Percentiles rank a stretch among this genome's conserved stretches.
phyloP scores from a whole-genome alignment of 2,329 filamentous ascomycete genomes.

The Aspergillus floridensis region DNA sequence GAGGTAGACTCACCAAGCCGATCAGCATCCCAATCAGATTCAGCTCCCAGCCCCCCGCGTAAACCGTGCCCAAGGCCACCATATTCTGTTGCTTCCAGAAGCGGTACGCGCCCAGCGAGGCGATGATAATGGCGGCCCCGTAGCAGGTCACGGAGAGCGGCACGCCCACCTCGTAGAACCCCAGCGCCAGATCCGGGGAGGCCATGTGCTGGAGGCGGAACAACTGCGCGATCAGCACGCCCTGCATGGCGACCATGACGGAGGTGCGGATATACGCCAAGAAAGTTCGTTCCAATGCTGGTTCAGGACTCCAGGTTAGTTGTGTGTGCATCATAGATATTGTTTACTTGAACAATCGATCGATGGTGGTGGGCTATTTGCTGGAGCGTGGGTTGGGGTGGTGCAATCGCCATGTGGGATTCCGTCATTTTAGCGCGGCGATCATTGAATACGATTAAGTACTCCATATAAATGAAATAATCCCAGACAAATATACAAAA shows the following conservation, averaged over 20 bases:
- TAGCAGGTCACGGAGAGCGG: conserved; percentile 53
- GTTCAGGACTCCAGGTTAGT: not conserved
- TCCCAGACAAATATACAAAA: not conserved
- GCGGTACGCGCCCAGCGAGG: conserved; percentile 55
- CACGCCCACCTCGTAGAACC: conserved; percentile 60
- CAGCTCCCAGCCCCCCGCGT: conserved; percentile 60
- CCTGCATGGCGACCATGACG: conserved; percentile 64
- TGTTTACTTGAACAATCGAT: not conserved
- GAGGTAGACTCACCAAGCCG: conserved; percentile 46
- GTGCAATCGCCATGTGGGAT: conserved; percentile 3
- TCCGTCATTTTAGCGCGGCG: not conserved
- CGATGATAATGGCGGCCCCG: conserved; percentile 52
- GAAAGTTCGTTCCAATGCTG: conserved; percentile 72
- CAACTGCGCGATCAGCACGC: conserved; percentile 65
- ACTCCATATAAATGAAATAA: not conserved
- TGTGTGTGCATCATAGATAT: not conserved
- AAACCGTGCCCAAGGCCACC: conserved; percentile 56
- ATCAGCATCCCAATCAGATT: conserved; percentile 47
- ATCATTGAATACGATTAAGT: not conserved
- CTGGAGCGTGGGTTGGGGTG: not conserved
- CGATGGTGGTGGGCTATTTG: not conserved
- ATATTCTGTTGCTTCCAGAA: conserved; percentile 62
- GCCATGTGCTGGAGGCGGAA: conserved; percentile 54
- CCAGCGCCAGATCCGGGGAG: conserved; percentile 42
- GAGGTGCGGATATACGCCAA: conserved; percentile 71